A percentile compares a stretch with the other conserved stretches of the same genome.
phyloP scores from a whole-genome alignment of 2,329 filamentous ascomycete species.

The Ceratocystis colombiana region DNA sequence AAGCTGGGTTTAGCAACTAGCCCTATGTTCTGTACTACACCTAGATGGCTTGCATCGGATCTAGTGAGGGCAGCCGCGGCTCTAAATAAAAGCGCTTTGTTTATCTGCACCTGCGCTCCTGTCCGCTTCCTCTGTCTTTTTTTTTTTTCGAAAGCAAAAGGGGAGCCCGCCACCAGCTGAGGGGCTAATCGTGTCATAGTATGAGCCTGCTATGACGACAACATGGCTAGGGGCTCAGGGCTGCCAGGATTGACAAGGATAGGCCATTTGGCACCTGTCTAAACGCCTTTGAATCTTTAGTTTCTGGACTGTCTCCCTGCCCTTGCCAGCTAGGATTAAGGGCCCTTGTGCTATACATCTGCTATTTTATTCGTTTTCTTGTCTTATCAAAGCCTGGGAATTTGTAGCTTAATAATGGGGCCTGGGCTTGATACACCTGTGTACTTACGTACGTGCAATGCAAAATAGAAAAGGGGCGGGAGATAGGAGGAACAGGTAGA shows the following conservation, averaged over 20 bases:
- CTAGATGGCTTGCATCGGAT: background rate
- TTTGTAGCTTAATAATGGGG: background rate
- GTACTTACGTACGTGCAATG: background rate
- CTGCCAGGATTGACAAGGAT: background rate
- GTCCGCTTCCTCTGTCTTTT: background rate
- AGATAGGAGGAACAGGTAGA: background rate
- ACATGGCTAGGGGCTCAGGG: no score
- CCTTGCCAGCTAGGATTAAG: background rate
- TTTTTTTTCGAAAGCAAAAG: background rate
- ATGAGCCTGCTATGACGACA: slow-evolving; percentile 1
- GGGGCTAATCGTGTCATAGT: background rate
- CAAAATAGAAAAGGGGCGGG: background rate
- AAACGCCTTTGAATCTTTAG: background rate
- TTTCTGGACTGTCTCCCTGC: background rate
- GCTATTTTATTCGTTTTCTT: background rate
- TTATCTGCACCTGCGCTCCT: no score
- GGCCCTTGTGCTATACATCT: background rate
- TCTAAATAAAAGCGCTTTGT: no score
- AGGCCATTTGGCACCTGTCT: slow-evolving; percentile 7
- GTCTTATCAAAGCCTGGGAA: background rate
- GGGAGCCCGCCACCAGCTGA: background rate
- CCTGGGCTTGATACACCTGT: background rate
- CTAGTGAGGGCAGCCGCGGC: background rate
- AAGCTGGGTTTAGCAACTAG: background rate
- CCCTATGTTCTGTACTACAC: background rate